Conservation (phyloP, 1,284 basidiomycete genomes). For the Microbotryum lychnidis-dioicae region DNA sequence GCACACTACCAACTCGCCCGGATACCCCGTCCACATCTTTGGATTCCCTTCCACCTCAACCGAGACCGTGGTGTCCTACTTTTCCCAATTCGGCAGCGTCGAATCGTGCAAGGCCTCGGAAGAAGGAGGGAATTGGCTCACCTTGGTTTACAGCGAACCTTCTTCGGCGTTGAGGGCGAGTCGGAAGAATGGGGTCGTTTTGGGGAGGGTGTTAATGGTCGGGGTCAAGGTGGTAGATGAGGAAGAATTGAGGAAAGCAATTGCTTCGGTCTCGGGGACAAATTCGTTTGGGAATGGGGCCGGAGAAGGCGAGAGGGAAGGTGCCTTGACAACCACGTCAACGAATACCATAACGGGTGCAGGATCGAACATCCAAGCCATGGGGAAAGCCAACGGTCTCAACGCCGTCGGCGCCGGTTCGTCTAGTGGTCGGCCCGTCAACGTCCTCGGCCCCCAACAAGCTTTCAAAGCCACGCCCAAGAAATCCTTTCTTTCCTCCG, state of each 20-base stretch:
- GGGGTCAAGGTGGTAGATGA: constrained; percentile 57
- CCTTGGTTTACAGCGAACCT: constrained; percentile 50
- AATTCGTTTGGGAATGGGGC: not conserved
- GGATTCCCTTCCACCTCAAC: constrained; percentile 33
- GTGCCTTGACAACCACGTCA: not conserved
- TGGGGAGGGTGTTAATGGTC: constrained; percentile 66
- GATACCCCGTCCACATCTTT: constrained; percentile 34
- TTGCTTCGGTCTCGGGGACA: not conserved
- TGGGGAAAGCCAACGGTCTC: not conserved
- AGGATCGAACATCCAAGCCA: not conserved
- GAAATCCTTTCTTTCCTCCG: constrained; percentile 17
- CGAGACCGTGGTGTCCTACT: constrained; percentile 30
- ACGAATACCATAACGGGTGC: not conserved
- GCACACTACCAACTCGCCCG: not conserved
- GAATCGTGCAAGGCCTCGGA: constrained; percentile 20
- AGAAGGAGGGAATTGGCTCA: constrained; percentile 38
- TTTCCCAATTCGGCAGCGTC: constrained; percentile 32
- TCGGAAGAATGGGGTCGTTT: constrained; percentile 64
- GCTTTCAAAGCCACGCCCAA: constrained; percentile 29
- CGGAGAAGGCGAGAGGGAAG: not conserved
- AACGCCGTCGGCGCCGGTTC: constrained; percentile 1
- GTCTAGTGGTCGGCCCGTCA: constrained; percentile 23
- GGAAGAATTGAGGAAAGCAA: constrained; percentile 38
- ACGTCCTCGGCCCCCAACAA: constrained; percentile 23
- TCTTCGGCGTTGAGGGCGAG: constrained; percentile 64